Base-by-base conservation (phyloP, 2,329 filamentous ascomycete species). In the Neonectria punicea region DNA sequence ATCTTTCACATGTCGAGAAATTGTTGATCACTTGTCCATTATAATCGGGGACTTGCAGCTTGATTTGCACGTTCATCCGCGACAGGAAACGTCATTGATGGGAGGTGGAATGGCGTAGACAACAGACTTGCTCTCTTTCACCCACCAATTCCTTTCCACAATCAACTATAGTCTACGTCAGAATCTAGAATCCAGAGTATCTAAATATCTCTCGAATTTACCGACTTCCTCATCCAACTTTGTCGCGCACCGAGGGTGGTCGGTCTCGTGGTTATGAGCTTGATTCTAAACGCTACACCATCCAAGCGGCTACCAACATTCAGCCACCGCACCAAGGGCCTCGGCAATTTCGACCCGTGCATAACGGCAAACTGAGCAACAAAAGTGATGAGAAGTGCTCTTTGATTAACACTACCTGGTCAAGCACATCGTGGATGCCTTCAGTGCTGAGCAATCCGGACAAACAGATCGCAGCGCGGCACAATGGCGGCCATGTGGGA, bases 401-500 rank as follows among this genome's bases (percentile, higher is more conserved):
- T 11, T 20, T 18, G n/a, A 20, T 43, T 6, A 47, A 47, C 13
- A 13, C 20, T 25, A 8, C 11, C 11, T 28, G 13, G 6, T 6
- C 22, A 47, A 47, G 14, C 22, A 13, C 44, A 4, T 47, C 5
- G 6, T 14, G 20, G 20, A 8, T 89, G 96, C 0, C 95, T 98
- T 65, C 98, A 93, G 92, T 97, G 97, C 79, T 82, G 98, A 69
- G 96, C 98, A 80, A 98, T 98, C 78, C 86, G 95, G 61, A 87
- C 85, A 10, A 83, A 83, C 71, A 93, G 89, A 80, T 94, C 98
- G 80, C 85, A 88, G 68, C 87, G 96, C 74, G 92, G 89, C 77
- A 87, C 98, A 13, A 90, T 99, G 67, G 95, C 95, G 58, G 98
- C 96, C 1, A 97, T 98, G 67, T 94, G 98, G 80, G 96, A 95